Conservation (phyloP, 495 filamentous ascomycete genomes). For the Aspergillus cristatus region DNA sequence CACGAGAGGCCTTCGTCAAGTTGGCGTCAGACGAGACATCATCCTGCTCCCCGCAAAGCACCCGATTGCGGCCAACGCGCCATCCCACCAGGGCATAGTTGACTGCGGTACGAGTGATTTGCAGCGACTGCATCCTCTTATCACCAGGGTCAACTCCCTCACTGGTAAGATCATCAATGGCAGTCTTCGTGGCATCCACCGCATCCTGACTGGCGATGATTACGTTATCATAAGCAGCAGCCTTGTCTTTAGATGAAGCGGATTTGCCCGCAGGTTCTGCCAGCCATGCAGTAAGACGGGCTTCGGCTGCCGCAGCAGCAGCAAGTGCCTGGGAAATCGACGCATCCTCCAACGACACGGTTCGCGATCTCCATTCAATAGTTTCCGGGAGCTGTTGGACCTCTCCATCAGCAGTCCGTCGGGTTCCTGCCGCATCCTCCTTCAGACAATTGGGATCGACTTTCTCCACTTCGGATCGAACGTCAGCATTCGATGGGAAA, state of each 20-base stretch:
- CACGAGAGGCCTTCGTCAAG: slow-evolving; percentile 37
- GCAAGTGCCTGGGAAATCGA: slow-evolving; percentile 71
- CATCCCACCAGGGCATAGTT: slow-evolving; percentile 90
- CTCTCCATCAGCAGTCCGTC: slow-evolving; percentile 38
- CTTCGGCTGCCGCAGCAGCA: slow-evolving; percentile 44
- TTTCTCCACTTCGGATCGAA: slow-evolving; percentile 59
- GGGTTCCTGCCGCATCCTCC: slow-evolving; percentile 51
- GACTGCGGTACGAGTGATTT: slow-evolving; percentile 84
- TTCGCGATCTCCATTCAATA: slow-evolving; percentile 82
- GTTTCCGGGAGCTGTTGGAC: slow-evolving; percentile 58
- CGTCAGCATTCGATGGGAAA: slow-evolving; percentile 55
- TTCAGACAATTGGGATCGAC: slow-evolving; percentile 61
- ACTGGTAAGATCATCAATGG: slow-evolving; percentile 76
- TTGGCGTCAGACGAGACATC: slow-evolving; percentile 55
- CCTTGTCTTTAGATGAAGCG: slow-evolving; percentile 43
- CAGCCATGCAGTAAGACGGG: slow-evolving; percentile 43
- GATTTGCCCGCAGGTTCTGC: slow-evolving; percentile 24
- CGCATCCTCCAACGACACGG: slow-evolving; percentile 82
- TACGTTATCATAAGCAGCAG: slow-evolving; percentile 84
- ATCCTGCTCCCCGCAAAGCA: slow-evolving; percentile 71
- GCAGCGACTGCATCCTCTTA: slow-evolving; percentile 80
- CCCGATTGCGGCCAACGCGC: slow-evolving; percentile 87
- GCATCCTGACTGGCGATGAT: slow-evolving; percentile 89
- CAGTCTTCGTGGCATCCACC: slow-evolving; percentile 83
- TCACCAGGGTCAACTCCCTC: slow-evolving; percentile 84